Base-by-base conservation (phyloP, 371 early-diverging fungal genomes). In the Apophysomyces trapeziformis region DNA sequence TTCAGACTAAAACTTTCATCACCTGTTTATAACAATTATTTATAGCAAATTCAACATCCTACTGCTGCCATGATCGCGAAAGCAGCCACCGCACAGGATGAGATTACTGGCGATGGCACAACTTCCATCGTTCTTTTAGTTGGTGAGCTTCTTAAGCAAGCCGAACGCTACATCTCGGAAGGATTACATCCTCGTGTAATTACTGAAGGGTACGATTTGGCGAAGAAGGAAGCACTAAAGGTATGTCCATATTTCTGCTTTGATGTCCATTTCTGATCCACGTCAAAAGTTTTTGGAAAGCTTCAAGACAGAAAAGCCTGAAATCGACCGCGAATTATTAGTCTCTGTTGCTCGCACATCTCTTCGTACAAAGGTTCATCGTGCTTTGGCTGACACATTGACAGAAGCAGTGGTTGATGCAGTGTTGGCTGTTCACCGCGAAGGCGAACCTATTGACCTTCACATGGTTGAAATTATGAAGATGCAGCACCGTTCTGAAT, bases 391-490 rank as follows among this genome's bases (percentile, higher is more conserved):
- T 50, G 95, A 95, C 68, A 85, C 87, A 18, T 83, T 99, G 67
- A 94, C 96, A 36, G 95, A 97, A 74, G 98, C 97, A 35, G 92
- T 99, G 44, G 96, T 99, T 7, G 97, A 99, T 73, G 96, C 99
- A 21, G 96, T 99, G 41, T 74, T 96, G 78, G 89, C 94, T 39
- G 93, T 99, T 66, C 83, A 86, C 57, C 87, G 83, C 58, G 85
- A 88, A 65, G 88, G 86, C 16, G 89, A 88, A 43, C 96, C 96
- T 14, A 96, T 98, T 68, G 99, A 99, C 80, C 84, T 99, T 67
- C 98, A 99, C 74, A 99, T 99, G 99, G 96, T 99, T 5, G 99
- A 99, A 82, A 94, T 99, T 66, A 98, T 99, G 95, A 99, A 99
- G 86, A 99, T 99, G 99, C 91, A 92, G 85, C 99, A 98, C 85